These are phyloP conservation scores for Thecamonas trahens DNA, from an alignment of 78 protist species.

Conservation along the genomic window DNA sequence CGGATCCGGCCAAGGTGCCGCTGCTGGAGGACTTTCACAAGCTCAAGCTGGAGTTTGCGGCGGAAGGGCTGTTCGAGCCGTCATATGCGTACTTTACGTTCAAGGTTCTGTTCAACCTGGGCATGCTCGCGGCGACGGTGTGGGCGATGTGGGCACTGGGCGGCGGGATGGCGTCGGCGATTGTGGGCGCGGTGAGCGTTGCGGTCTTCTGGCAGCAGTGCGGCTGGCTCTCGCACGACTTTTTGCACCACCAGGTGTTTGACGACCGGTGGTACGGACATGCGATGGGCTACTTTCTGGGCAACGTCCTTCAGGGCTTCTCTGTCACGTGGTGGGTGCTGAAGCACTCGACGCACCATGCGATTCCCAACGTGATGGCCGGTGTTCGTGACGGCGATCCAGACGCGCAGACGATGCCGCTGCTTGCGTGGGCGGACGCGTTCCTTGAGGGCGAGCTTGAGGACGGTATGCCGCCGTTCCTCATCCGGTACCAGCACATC, in stretches of 20 bases:
- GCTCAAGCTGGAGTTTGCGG: no score
- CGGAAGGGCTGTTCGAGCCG: no score
- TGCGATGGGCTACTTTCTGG: neutral
- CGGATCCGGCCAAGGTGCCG: no score
- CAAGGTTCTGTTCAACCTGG: no score
- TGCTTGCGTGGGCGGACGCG: neutral
- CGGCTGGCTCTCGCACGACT: constrained; percentile 30
- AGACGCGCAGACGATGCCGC: neutral
- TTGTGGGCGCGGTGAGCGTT: no score
- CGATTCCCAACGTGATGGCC: constrained; percentile 16
- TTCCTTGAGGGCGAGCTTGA: neutral
- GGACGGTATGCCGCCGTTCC: neutral
- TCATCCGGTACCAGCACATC: neutral
- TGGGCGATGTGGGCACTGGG: no score
- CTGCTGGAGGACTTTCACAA: no score
- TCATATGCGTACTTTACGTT: no score
- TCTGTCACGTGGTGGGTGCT: constrained; percentile 16
- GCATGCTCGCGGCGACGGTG: no score
- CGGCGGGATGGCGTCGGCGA: no score
- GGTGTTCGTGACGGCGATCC: constrained; percentile 3
- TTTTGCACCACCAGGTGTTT: constrained; percentile 4
- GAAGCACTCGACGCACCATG: constrained; percentile 29
- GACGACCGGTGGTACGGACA: neutral
- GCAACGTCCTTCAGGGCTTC: constrained; percentile 2
- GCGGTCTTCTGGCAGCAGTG: constrained; percentile 1